Evolutionary conservation across 306 rosid species (phyloP).

Genomic region (Prunus padus): DNA sequence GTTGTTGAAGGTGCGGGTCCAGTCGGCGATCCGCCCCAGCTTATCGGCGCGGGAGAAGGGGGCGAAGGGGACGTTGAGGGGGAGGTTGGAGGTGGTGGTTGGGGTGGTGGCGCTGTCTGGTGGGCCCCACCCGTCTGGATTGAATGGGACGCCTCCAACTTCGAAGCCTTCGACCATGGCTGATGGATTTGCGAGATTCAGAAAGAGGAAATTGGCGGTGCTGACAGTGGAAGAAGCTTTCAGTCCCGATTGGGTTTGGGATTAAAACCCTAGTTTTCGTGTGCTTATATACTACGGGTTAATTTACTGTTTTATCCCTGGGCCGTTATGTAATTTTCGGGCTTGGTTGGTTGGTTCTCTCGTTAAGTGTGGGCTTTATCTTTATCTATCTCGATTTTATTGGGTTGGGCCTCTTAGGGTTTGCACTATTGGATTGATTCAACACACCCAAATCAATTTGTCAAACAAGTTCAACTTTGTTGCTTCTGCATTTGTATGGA

Average conservation of each 20-base stretch:
- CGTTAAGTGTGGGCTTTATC: neutral
- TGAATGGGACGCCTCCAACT: conserved; percentile 73
- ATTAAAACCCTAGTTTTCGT: neutral
- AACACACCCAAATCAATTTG: too few species aligned
- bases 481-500: too few species aligned
- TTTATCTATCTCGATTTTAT: neutral
- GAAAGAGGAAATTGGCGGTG: neutral
- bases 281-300: neutral
- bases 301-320: neutral
- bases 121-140: conserved; percentile 93
- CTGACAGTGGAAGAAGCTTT: neutral
- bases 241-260: neutral
- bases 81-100: conserved; percentile 45
- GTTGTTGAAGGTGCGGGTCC: conserved; percentile 81
- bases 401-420: neutral
- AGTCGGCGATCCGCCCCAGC: conserved; percentile 86
- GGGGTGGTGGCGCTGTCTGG: conserved; percentile 42
- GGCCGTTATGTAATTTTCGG: too few species aligned
- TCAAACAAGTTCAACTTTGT: too few species aligned
- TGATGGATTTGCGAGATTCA: neutral
- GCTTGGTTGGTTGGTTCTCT: neutral
- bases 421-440: too few species aligned
- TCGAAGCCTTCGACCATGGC: conserved; percentile 47
- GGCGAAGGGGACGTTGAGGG: conserved; percentile 78
- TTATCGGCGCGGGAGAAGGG: conserved; percentile 91